Evolutionary conservation across 441 rosid species (phyloP).

Genomic region (Erysimum cheiri): DNA sequence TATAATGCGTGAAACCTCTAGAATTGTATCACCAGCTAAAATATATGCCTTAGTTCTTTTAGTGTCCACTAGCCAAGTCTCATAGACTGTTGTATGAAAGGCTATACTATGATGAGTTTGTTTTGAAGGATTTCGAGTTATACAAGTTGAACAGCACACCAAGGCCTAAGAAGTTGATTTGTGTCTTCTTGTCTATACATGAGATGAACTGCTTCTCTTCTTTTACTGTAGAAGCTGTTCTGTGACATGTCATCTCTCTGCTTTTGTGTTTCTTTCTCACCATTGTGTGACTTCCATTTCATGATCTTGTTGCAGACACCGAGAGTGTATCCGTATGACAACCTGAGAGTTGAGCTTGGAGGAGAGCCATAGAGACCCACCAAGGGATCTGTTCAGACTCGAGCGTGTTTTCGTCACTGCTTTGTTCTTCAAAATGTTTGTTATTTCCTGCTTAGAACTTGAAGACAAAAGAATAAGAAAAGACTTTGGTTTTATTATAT

Average conservation of each 20-base stretch:
- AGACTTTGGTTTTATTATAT: slow-evolving; percentile 8
- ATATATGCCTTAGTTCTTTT: not conserved
- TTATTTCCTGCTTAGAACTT: slow-evolving; percentile 21
- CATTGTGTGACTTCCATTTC: not conserved
- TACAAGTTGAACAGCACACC: not conserved
- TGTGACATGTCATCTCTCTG: not conserved
- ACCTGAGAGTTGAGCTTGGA: slow-evolving; percentile 94
- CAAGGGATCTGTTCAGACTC: slow-evolving; percentile 12
- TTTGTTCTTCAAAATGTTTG: slow-evolving; percentile 29
- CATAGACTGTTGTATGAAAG: too few species aligned
- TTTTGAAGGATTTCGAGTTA: not conserved
- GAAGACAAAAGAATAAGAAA: slow-evolving; percentile 38
- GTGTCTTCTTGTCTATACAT: slow-evolving; percentile 17
- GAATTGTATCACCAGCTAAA: slow-evolving; percentile 11
- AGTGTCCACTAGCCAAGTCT: slow-evolving; percentile 10
- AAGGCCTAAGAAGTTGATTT: not conserved
- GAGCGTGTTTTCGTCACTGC: slow-evolving; percentile 23
- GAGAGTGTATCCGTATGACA: slow-evolving; percentile 90
- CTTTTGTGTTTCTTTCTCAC: not conserved
- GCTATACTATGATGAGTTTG: slow-evolving; percentile 22
- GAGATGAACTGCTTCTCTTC: slow-evolving; percentile 4
- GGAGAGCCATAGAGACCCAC: slow-evolving; percentile 69
- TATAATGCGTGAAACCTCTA: too few species aligned
- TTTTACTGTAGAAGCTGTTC: not conserved
- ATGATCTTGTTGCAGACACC: slow-evolving; percentile 61